Base-by-base conservation (phyloP, 495 filamentous ascomycete genomes). In the Apiosordaria backusii region DNA sequence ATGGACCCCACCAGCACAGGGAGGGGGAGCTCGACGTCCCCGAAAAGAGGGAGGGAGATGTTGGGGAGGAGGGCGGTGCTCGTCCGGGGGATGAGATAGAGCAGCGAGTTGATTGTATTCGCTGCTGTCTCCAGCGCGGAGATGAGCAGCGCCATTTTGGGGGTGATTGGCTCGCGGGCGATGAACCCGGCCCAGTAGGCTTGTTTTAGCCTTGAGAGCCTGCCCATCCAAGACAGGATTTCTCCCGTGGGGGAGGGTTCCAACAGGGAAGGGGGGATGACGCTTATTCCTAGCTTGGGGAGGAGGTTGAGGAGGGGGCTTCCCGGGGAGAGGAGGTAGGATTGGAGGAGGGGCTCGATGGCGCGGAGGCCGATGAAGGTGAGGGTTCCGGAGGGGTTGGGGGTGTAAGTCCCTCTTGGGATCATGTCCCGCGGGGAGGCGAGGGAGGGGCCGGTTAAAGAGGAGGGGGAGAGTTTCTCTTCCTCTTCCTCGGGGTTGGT, bases 311-410 rank as follows among this genome's bases (percentile, higher is more conserved):
- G 45, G 65, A 60, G 57, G 9, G 24, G 57, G 24, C 74, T 74
- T 6, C 72, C 68, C 16, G 53, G 65, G 4, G 45, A 76, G 63
- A 71, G 76, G 50, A 90, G 80, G 27, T 72, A 73, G 70, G 84
- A 84, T 74, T 90, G 87, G 23, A 88, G 76, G 22, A 82, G 75
- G 7, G 83, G 75, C 69, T 90, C 87, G 67, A 83, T 74, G 7
- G 79, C 71, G 60, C 87, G 86, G 2, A 87, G 79, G 61, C 81
- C 81, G 67, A 88, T 66, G 76, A 89, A 89, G 71, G 82, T 74
- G 3, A 80, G 68, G 3, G 76, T 84, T 13, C 86, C 87, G 7
- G 78, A 52, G 9, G 79, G 79, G 6, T 83, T 82, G 59, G 80
- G 65, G 9, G 67, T 63, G 63, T 82, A 82, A 64, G 67, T 62